A percentile compares a stretch with the other conserved stretches of the same genome.
phyloP scores from a whole-genome alignment of 2,329 filamentous ascomycete genomes.

The Colletotrichum tanaceti region DNA sequence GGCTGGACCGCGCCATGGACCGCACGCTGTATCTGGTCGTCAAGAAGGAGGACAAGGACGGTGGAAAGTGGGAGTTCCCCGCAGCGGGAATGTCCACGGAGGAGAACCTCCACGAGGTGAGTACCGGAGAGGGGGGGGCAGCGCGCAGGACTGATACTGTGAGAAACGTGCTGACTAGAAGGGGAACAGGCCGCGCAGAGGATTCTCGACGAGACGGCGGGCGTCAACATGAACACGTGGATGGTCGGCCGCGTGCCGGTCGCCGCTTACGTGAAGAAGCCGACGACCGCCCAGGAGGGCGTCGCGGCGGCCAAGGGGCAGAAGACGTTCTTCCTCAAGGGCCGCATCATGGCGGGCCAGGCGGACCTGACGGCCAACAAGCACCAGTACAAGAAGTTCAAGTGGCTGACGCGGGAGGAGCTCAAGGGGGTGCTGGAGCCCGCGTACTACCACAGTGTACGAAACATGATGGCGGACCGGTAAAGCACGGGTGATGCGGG shows the following conservation, averaged over 20 bases:
- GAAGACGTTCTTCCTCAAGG: slow-evolving; percentile 97
- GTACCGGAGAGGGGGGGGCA: slow-evolving; percentile 47
- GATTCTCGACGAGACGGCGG: slow-evolving; percentile 80
- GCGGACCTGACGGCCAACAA: slow-evolving; percentile 79
- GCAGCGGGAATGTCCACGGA: slow-evolving; percentile 73
- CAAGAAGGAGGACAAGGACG: slow-evolving; percentile 63
- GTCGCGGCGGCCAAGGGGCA: slow-evolving; percentile 66
- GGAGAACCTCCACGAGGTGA: slow-evolving; percentile 86
- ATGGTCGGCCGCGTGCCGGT: slow-evolving; percentile 91
- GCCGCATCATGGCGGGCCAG: slow-evolving; percentile 96
- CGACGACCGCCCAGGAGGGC: slow-evolving; percentile 58
- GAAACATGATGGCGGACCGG: slow-evolving; percentile 85
- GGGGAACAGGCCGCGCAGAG: slow-evolving; percentile 79
- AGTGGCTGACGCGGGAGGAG: slow-evolving; percentile 94
- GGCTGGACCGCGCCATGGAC: slow-evolving; percentile 82
- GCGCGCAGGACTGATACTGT: no score
- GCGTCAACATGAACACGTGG: slow-evolving; percentile 99
- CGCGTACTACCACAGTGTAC: slow-evolving; percentile 79
- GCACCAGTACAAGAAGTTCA: slow-evolving; percentile 82
- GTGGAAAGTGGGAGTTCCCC: slow-evolving; percentile 85
- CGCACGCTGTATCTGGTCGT: slow-evolving; percentile 90
- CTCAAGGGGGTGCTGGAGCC: slow-evolving; percentile 73
- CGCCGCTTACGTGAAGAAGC: slow-evolving; percentile 76
- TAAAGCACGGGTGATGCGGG: slow-evolving; percentile 53
- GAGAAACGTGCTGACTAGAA: background rate